A percentile compares a stretch with the other conserved stretches of the same genome.
phyloP scores from a whole-genome alignment of 768 basidiomycete genomes.

The Tricholoma bakamatsutake region DNA sequence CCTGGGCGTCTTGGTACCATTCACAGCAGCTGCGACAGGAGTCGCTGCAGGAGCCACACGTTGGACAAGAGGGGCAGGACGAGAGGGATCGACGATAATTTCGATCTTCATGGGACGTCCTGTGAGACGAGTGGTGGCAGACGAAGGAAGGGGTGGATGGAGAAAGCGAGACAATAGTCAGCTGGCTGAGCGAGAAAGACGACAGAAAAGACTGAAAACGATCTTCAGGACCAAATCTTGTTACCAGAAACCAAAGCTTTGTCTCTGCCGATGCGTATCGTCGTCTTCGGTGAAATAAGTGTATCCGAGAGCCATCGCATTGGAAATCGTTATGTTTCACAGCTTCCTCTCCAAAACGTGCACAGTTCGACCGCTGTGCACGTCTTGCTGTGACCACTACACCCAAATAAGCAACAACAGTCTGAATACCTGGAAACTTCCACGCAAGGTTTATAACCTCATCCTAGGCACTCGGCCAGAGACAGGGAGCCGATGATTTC shows the following conservation, averaged over 20 bases:
- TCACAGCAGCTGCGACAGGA: slow-evolving; percentile 22
- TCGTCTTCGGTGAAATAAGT: slow-evolving; percentile 1
- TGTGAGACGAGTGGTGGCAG: slow-evolving; percentile 36
- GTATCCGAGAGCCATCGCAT: slow-evolving; percentile 10
- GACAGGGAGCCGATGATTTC: slow-evolving; percentile 40
- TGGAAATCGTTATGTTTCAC: slow-evolving; percentile 22
- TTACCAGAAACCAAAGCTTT: slow-evolving; percentile 33
- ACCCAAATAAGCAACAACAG: background rate
- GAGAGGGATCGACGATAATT: slow-evolving; percentile 85
- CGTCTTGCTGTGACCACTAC: background rate
- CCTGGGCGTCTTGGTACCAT: slow-evolving; percentile 24
- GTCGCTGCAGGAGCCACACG: slow-evolving; percentile 71
- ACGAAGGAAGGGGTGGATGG: slow-evolving; percentile 20
- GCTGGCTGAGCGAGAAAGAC: slow-evolving; percentile 30
- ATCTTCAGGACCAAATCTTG: slow-evolving; percentile 24
- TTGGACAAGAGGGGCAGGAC: slow-evolving; percentile 62
- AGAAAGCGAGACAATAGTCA: slow-evolving; percentile 40
- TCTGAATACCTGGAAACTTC: background rate
- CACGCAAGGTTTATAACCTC: background rate
- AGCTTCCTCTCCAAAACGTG: slow-evolving; percentile 7
- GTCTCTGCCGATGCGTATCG: slow-evolving; percentile 29
- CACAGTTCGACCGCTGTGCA: background rate
- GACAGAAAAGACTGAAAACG: slow-evolving; percentile 22
- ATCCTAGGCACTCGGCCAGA: slow-evolving; percentile 23
- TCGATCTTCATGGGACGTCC: slow-evolving; percentile 99